A percentile compares a stretch with the other conserved stretches of the same genome.
Conservation (phyloP, 805 yeast species). For the Saccharomycopsis sp. region DNA sequence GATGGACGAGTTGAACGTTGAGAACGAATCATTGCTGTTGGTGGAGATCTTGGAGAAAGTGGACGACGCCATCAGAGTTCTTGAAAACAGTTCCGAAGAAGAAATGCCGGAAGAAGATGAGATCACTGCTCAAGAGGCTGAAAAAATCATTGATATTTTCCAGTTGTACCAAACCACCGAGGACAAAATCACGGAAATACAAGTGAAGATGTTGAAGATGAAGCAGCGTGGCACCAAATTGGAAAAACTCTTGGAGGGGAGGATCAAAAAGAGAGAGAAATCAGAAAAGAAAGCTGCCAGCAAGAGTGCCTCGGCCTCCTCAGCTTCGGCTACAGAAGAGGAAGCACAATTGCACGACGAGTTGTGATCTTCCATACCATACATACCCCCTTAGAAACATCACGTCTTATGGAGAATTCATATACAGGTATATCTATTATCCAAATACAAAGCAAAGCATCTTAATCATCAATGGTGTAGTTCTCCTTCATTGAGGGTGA, state of each 20-base stretch:
- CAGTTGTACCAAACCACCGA: background rate
- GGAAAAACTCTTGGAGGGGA: constrained; percentile 16
- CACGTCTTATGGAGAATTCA: no score
- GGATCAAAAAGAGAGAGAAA: constrained; percentile 16
- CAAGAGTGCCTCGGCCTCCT: no score
- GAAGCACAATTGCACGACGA: no score
- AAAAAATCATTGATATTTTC: constrained; percentile 7
- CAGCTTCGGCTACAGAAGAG: no score
- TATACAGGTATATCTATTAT: no score
- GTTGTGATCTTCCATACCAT: no score
- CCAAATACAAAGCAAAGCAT: no score
- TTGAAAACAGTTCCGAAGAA: constrained; percentile 1
- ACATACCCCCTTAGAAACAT: no score
- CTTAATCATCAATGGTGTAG: no score
- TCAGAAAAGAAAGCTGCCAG: background rate
- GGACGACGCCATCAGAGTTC: constrained; percentile 2
- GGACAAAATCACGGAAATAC: constrained; percentile 8
- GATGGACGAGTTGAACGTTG: constrained; percentile 19
- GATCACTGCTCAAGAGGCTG: constrained; percentile 9
- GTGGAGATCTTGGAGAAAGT: constrained; percentile 15
- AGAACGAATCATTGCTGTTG: constrained; percentile 15
- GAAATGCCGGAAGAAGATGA: constrained; percentile 9
- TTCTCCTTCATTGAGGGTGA: no score
- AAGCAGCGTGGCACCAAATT: constrained; percentile 16
- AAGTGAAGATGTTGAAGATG: constrained; percentile 15